Evolutionary conservation across 2,329 filamentous ascomycete genomes (phyloP).

Genomic region (Trichophyton verrucosum): DNA sequence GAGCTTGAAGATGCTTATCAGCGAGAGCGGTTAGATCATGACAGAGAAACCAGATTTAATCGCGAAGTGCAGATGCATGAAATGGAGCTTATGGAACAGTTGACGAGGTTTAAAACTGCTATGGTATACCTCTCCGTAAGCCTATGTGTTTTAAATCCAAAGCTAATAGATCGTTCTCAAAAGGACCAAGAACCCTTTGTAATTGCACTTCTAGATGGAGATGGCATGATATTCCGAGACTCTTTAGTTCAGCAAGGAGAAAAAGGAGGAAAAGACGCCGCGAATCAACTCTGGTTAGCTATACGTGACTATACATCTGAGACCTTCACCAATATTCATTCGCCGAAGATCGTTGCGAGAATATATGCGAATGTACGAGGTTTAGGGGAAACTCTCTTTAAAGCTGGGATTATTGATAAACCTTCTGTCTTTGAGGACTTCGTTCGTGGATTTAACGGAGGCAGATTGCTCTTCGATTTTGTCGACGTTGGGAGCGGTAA

Average conservation of each 20-base stretch:
- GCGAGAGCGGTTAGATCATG: constrained; percentile 35
- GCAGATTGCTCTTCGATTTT: constrained; percentile 40
- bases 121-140: constrained; percentile 26
- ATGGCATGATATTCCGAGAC: constrained; percentile 44
- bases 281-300: constrained; percentile 35
- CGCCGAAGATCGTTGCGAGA: constrained; percentile 39
- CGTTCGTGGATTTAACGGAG: constrained; percentile 43
- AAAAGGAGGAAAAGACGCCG: constrained; percentile 42
- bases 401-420: constrained; percentile 35
- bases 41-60: constrained; percentile 37
- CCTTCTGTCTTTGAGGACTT: constrained; percentile 38
- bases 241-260: constrained; percentile 39
- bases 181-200: constrained; percentile 44
- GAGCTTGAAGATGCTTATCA: constrained; percentile 34
- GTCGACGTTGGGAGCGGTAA: constrained; percentile 37
- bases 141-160: not conserved
- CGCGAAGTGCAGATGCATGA: constrained; percentile 37
- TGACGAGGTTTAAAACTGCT: constrained; percentile 32
- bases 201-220: constrained; percentile 43
- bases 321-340: constrained; percentile 30
- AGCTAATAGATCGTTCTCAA: constrained; percentile 8
- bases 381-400: constrained; percentile 37
- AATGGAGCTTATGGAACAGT: constrained; percentile 36
- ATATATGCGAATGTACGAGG: constrained; percentile 44
- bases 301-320: constrained; percentile 34